Conservation (phyloP, 306 rosid genomes). For the Senna tora region DNA sequence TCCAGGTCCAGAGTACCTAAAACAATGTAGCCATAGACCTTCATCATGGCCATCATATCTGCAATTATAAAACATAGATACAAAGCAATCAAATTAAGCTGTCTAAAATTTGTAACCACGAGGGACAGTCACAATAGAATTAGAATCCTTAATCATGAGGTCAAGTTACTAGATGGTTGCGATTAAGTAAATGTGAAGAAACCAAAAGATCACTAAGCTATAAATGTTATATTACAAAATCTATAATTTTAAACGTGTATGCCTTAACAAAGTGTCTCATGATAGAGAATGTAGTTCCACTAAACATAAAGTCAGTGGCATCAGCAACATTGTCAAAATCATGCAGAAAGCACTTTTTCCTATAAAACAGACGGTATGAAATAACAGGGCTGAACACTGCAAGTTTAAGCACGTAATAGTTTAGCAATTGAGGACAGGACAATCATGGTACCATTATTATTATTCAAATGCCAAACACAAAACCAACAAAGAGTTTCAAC, state of each 20-base stretch:
- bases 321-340: not conserved
- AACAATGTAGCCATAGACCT: conserved; percentile 74
- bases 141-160: not conserved
- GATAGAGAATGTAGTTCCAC: conserved; percentile 11
- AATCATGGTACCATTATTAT: too few species aligned
- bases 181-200: not conserved
- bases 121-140: not conserved
- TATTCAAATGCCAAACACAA: too few species aligned
- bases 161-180: not conserved
- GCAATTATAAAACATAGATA: conserved; percentile 33
- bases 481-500: too few species aligned
- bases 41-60: conserved; percentile 62
- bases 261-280: not conserved
- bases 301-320: not conserved
- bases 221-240: not conserved
- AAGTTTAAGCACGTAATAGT: not conserved
- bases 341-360: not conserved
- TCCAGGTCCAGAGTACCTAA: conserved; percentile 64
- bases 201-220: not conserved
- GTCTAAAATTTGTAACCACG: conserved; percentile 10
- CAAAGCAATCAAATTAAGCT: not conserved
- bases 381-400: not conserved
- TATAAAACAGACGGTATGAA: not conserved
- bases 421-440: not conserved
- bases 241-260: not conserved